Conservation (phyloP, 306 rosid species). For the Ceratonia siliqua region DNA sequence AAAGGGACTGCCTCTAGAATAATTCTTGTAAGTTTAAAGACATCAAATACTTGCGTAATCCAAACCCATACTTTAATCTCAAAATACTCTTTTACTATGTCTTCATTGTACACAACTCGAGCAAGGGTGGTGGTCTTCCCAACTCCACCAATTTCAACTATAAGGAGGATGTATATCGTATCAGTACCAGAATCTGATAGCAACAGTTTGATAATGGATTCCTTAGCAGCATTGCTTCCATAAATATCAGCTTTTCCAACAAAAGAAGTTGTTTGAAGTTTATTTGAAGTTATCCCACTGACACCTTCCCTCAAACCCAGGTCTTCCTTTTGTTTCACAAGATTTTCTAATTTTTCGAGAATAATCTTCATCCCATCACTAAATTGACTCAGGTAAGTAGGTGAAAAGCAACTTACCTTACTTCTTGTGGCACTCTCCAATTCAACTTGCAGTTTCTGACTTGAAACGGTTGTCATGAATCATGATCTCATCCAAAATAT, state of each 20-base stretch:
- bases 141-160: constrained; percentile 20
- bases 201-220: background rate
- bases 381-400: background rate
- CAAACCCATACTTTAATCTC: constrained; percentile 21
- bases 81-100: background rate
- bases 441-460: background rate
- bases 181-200: background rate
- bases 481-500: constrained; percentile 12
- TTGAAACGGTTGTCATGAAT: background rate
- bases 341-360: background rate
- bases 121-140: constrained; percentile 29
- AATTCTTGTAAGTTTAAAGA: background rate
- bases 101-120: constrained; percentile 10
- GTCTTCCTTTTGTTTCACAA: background rate
- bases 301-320: constrained; percentile 3
- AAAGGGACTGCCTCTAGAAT: constrained; percentile 26
- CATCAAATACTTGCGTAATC: constrained; percentile 5
- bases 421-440: background rate
- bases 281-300: background rate
- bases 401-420: background rate
- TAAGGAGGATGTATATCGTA: background rate
- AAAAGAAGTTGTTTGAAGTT: constrained; percentile 9
- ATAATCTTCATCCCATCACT: background rate
- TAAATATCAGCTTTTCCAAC: background rate
- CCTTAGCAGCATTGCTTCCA: constrained; percentile 30